phyloP scores from a whole-genome alignment of 306 rosid genomes.

The Trifolium fragiferum region DNA sequence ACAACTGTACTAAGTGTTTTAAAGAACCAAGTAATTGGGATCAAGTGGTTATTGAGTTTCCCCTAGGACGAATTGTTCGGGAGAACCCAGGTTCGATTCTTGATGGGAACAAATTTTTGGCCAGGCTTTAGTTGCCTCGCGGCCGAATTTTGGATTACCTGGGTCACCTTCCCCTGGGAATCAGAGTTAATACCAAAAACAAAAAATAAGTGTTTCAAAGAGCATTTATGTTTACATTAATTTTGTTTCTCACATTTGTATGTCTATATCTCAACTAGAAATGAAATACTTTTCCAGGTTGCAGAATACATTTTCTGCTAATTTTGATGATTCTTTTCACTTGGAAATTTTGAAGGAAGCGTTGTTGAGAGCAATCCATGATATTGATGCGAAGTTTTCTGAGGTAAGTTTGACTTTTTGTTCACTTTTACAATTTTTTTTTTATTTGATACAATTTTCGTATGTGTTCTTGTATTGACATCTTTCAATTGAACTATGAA shows the following conservation, averaged over 20 bases:
- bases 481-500: slow-evolving; percentile 56
- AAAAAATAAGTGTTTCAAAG: neutral
- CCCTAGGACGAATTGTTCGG: too few relatives aligned
- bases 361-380: slow-evolving; percentile 82
- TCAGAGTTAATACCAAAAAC: too few relatives aligned
- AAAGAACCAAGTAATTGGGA: too few relatives aligned
- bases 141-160: too few relatives aligned
- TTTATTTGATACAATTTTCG: neutral
- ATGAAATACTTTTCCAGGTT: slow-evolving; percentile 64
- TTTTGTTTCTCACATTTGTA: slow-evolving; percentile 27
- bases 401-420: slow-evolving; percentile 58
- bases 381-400: slow-evolving; percentile 82
- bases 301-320: slow-evolving; percentile 61
- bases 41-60: too few relatives aligned
- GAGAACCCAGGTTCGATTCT: too few relatives aligned
- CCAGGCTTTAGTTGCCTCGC: too few relatives aligned
- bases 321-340: slow-evolving; percentile 72
- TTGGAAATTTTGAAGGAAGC: slow-evolving; percentile 95
- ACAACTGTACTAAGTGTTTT: slow-evolving; percentile 8
- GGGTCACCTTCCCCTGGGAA: too few relatives aligned
- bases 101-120: too few relatives aligned
- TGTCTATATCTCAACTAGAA: slow-evolving; percentile 30
- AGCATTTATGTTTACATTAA: slow-evolving; percentile 7
- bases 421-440: slow-evolving; percentile 37
- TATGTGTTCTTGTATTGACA: slow-evolving; percentile 48